Evolutionary conservation across 2,329 filamentous ascomycete genomes (phyloP).

Genomic region (Diaporthe caulivora): DNA sequence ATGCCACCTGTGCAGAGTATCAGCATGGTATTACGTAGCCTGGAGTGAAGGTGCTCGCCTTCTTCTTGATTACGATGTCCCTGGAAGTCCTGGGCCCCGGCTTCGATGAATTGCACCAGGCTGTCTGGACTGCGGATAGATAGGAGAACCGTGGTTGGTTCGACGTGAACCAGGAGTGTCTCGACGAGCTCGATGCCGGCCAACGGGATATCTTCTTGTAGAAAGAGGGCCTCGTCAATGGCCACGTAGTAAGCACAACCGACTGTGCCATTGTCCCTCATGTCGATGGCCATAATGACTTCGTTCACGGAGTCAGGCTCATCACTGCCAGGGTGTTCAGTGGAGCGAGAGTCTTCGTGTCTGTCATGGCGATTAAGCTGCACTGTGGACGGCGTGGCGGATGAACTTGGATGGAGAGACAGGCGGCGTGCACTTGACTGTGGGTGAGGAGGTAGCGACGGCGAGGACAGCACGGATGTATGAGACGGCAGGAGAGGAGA

Average conservation of each 20-base stretch:
- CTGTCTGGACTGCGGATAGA: conserved; percentile 59
- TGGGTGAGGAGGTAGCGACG: conserved; percentile 30
- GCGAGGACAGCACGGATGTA: conserved; percentile 29
- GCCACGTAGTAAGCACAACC: conserved; percentile 89
- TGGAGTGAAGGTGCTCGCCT: conserved; percentile 39
- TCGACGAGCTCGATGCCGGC: conserved; percentile 79
- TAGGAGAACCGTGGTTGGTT: conserved; percentile 68
- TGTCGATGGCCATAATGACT: conserved; percentile 83
- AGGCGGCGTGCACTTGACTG: conserved; percentile 7
- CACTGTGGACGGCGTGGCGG: conserved; percentile 7
- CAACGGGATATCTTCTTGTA: conserved; percentile 81
- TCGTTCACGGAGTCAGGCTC: conserved; percentile 64
- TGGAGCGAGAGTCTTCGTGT: background rate
- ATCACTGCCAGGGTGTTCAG: conserved; percentile 36
- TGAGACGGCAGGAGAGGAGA: background rate
- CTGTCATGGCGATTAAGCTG: conserved; percentile 12
- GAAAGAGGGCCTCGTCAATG: conserved; percentile 75
- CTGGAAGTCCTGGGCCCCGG: conserved; percentile 49
- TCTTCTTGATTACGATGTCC: conserved; percentile 41
- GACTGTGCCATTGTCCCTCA: conserved; percentile 76
- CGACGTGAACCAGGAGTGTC: conserved; percentile 65
- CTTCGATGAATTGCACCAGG: conserved; percentile 53
- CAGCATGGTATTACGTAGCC: background rate
- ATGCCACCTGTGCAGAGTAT: conserved; percentile 48
- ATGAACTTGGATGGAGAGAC: conserved; percentile 11